Evolutionary conservation across 2,329 filamentous ascomycete species (phyloP).

Genomic region (Aspergillus jensenii): DNA sequence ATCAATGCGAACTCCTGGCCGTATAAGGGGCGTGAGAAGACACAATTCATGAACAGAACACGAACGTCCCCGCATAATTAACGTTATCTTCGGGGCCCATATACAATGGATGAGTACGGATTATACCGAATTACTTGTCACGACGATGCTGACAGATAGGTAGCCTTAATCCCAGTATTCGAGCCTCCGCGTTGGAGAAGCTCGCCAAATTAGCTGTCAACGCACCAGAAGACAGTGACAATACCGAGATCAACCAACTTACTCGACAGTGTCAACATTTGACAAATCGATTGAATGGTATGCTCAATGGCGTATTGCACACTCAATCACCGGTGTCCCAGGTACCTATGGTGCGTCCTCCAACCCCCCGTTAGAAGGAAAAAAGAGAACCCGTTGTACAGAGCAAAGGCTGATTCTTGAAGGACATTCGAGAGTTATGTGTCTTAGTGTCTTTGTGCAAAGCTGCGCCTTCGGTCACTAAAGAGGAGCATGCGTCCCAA

Average conservation of each 20-base stretch:
- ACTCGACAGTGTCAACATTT: constrained; percentile 29
- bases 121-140: neutral
- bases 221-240: constrained; percentile 25
- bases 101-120: constrained; percentile 35
- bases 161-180: constrained; percentile 36
- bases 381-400: neutral
- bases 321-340: constrained; percentile 39
- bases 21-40: neutral
- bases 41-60: neutral
- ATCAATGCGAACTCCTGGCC: neutral
- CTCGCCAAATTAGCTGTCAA: constrained; percentile 44
- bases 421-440: constrained; percentile 89
- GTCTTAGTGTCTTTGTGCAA: constrained; percentile 89
- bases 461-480: constrained; percentile 74
- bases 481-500: constrained; percentile 70
- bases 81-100: neutral
- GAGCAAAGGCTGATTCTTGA: constrained; percentile 20
- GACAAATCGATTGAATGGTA: constrained; percentile 26
- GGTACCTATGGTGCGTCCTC: constrained; percentile 38
- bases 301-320: constrained; percentile 38
- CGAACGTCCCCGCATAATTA: neutral
- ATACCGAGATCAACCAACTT: constrained; percentile 38
- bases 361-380: neutral
- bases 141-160: constrained; percentile 12
- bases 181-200: constrained; percentile 45